These are phyloP conservation scores for Talaromyces verruculosus DNA, from an alignment of 2,329 filamentous ascomycete species.

Conservation along the genomic window DNA sequence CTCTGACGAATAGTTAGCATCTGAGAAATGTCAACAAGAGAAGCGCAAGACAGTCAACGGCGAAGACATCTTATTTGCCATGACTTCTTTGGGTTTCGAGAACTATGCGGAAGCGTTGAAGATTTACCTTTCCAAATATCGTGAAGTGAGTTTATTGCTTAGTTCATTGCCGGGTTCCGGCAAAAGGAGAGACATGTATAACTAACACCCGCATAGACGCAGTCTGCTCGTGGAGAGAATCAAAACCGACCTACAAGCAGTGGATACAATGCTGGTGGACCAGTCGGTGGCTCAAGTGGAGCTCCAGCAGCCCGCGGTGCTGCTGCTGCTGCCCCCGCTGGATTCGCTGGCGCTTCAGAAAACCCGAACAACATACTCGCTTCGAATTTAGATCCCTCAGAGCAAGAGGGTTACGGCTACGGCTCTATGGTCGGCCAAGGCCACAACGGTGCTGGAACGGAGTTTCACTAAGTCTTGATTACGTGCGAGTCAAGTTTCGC, in stretches of 20 bases:
- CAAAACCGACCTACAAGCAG: constrained; percentile 58
- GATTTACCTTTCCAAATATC: constrained; percentile 95
- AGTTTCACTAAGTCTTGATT: constrained; percentile 39
- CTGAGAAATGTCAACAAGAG: constrained; percentile 98
- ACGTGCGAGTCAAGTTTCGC: background rate
- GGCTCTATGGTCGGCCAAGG: constrained; percentile 47
- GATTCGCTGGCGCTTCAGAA: constrained; percentile 40
- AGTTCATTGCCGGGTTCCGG: background rate
- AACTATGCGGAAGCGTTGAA: constrained; percentile 98
- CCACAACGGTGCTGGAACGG: constrained; percentile 50
- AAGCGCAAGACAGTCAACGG: constrained; percentile 99
- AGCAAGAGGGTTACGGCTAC: constrained; percentile 51
- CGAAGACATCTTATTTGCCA: constrained; percentile 97
- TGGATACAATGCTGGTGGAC: constrained; percentile 45
- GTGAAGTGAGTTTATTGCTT: constrained; percentile 74
- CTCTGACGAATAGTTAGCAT: constrained; percentile 59
- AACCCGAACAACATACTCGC: constrained; percentile 48
- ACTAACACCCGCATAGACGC: constrained; percentile 64
- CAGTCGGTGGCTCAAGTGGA: constrained; percentile 36
- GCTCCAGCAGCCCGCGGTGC: constrained; percentile 32
- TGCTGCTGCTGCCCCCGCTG: constrained; percentile 31
- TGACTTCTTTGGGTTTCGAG: constrained; percentile 98
- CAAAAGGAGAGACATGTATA: constrained; percentile 34
- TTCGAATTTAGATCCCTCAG: constrained; percentile 45
- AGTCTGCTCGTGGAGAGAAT: constrained; percentile 70